Percentiles rank a stretch among this genome's conserved stretches.
Conservation (phyloP, 2,329 filamentous ascomycete genomes). For the Orbilia oligospora region DNA sequence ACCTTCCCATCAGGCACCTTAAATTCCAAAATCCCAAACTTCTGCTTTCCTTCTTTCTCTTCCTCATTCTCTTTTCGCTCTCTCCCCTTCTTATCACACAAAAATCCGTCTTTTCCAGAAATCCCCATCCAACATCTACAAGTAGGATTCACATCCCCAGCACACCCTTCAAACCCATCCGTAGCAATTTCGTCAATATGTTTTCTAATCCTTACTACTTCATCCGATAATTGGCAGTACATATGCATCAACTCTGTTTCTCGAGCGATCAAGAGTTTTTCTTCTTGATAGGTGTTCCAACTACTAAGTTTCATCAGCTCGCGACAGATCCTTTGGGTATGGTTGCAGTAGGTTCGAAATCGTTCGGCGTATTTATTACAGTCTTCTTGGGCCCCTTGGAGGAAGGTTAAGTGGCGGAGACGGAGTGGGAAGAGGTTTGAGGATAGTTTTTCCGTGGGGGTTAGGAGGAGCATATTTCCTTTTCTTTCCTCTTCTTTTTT, state of each 20-base stretch:
- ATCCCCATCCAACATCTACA: slow-evolving; percentile 14
- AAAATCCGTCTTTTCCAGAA: not conserved
- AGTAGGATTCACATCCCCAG: not conserved
- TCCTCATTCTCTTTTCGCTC: not conserved
- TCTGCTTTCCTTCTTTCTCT: not conserved
- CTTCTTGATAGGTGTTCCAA: slow-evolving; percentile 14
- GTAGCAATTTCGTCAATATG: not conserved
- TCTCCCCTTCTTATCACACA: not conserved
- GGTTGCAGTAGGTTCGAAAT: slow-evolving; percentile 8
- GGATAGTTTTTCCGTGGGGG: not conserved
- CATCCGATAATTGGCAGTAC: slow-evolving; percentile 20
- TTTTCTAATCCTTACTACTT: slow-evolving; percentile 3
- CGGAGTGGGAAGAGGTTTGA: not conserved
- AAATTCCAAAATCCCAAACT: not conserved
- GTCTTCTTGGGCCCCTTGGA: not conserved
- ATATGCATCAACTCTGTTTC: slow-evolving; percentile 14
- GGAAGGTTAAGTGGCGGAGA: not conserved
- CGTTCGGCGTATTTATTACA: slow-evolving; percentile 19
- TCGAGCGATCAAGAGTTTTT: not conserved
- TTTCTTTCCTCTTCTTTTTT: not conserved
- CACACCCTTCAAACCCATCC: not conserved
- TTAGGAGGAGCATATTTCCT: not conserved
- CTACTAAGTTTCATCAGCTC: not conserved
- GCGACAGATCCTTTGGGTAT: slow-evolving; percentile 1
- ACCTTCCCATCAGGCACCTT: not conserved